A percentile compares a stretch with the other conserved stretches of the same genome.
phyloP scores from a whole-genome alignment of 78 protist genomes.

The Dictyostelium citrinum region DNA sequence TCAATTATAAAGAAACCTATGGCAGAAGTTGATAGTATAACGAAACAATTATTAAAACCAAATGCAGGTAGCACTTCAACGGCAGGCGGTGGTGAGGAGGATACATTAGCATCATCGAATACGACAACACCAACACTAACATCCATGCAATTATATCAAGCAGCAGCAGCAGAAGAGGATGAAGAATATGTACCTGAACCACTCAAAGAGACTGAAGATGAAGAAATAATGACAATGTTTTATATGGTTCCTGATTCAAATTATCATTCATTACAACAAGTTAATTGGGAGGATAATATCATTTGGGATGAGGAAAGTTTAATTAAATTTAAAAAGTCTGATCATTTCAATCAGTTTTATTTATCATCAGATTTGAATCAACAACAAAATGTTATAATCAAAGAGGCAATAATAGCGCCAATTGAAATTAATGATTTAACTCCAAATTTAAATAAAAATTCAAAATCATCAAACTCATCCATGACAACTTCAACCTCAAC shows the following conservation, averaged over 20 bases:
- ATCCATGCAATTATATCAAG: neutral
- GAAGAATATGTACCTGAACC: constrained; percentile 63
- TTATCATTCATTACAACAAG: constrained; percentile 7
- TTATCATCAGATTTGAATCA: neutral
- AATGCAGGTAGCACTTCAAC: neutral
- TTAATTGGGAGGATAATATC: constrained; percentile 72
- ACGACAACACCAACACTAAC: neutral
- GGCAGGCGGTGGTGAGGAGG: neutral
- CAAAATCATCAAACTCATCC: neutral
- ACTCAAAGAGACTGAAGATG: constrained; percentile 2
- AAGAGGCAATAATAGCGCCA: neutral
- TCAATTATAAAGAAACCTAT: constrained; percentile 1
- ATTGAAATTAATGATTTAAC: neutral
- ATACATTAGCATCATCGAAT: neutral
- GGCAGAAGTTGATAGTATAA: neutral
- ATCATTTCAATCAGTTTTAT: neutral
- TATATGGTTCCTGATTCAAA: neutral
- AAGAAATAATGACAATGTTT: neutral
- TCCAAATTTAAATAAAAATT: neutral
- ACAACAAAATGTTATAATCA: neutral
- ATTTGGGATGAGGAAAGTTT: constrained; percentile 37
- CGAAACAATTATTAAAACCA: constrained; percentile 7
- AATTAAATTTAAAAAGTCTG: neutral
- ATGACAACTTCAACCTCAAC: neutral
- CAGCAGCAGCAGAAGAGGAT: constrained; percentile 19